Evolutionary conservation across 202 grass and related monocot genomes (phyloP).

Genomic region (Bolboschoenoplectus hybrid): DNA sequence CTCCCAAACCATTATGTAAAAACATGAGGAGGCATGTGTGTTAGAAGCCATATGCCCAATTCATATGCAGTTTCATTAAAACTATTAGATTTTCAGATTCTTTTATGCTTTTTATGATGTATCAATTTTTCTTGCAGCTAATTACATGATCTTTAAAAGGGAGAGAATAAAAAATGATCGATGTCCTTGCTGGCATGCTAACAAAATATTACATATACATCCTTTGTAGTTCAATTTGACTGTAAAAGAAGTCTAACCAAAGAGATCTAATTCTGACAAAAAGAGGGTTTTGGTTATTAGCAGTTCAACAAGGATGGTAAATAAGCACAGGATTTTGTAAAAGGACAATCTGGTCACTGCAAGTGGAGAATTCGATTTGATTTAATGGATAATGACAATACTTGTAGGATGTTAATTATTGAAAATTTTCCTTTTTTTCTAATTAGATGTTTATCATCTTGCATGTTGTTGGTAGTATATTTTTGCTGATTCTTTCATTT

Average conservation of each 20-base stretch:
- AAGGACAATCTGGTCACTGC: neutral
- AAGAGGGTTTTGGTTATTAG: neutral
- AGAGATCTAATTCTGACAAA: neutral
- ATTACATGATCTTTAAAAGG: neutral
- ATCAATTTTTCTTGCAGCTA: neutral
- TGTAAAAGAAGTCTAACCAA: neutral
- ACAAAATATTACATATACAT: neutral
- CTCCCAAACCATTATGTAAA: neutral
- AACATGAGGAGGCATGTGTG: neutral
- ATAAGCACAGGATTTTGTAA: neutral
- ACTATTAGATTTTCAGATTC: neutral
- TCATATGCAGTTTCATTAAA: neutral
- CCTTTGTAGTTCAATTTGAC: neutral
- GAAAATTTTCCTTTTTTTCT: neutral
- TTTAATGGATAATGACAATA: neutral
- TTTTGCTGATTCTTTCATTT: constrained; percentile 24
- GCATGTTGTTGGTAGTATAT: neutral
- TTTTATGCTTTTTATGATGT: neutral
- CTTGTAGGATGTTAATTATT: neutral
- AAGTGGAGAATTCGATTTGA: constrained; percentile 14
- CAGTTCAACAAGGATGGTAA: neutral
- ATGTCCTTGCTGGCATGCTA: neutral
- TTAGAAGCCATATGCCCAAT: neutral
- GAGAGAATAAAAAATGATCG: neutral
- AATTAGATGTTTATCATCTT: neutral